Conservation (phyloP, 768 basidiomycete genomes). For the Phaffia tasmanica region DNA sequence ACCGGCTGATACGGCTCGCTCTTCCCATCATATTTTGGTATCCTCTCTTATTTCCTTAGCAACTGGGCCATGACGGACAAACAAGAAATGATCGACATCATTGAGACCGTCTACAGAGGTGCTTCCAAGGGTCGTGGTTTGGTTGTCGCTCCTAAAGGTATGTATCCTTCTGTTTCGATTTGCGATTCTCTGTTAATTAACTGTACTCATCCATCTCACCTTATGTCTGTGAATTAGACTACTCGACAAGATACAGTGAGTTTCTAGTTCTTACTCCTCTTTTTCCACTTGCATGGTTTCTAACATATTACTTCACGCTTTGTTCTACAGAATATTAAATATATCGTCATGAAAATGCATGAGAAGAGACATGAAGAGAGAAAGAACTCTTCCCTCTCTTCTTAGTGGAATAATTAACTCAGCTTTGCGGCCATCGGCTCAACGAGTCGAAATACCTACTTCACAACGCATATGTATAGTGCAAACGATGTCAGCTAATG, state of each 20-base stretch:
- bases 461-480: too few relatives aligned
- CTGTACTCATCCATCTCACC: not conserved
- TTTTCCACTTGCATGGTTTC: too few relatives aligned
- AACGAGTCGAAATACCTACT: too few relatives aligned
- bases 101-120: conserved; percentile 95
- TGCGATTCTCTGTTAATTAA: not conserved
- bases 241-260: conserved; percentile 59
- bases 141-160: conserved; percentile 91
- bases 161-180: conserved; percentile 26
- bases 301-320: too few relatives aligned
- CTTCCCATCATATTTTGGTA: not conserved
- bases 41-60: conserved; percentile 41
- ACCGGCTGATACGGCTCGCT: not conserved
- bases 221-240: conserved; percentile 44
- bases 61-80: conserved; percentile 99
- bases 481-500: too few relatives aligned
- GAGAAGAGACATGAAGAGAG: too few relatives aligned
- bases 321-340: too few relatives aligned
- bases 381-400: too few relatives aligned
- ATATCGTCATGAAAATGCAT: too few relatives aligned
- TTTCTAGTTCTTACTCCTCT: not conserved
- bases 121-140: conserved; percentile 96
- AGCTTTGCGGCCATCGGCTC: too few relatives aligned
- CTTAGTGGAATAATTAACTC: too few relatives aligned
- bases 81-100: conserved; percentile 97